Percentiles rank a stretch among this genome's conserved stretches.
Evolutionary conservation across 1,284 basidiomycete genomes (phyloP).

Genomic region (Papiliotrema flavescens): DNA sequence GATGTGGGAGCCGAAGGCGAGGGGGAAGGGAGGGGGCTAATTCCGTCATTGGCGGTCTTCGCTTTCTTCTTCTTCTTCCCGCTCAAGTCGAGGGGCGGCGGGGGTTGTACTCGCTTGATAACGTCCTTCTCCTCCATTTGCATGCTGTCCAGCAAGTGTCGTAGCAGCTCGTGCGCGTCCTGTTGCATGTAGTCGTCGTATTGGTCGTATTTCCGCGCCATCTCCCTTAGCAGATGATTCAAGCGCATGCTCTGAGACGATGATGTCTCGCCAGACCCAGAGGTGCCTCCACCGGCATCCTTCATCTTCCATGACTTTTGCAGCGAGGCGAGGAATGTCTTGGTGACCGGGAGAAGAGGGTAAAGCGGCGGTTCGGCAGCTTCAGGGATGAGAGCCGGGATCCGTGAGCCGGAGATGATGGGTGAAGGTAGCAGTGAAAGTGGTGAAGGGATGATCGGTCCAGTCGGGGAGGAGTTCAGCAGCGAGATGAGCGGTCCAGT

Average conservation of each 20-base stretch:
- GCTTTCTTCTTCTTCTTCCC: slow-evolving; percentile 4
- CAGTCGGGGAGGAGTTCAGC: slow-evolving; percentile 23
- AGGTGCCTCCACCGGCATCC: slow-evolving; percentile 39
- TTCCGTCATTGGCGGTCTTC: no score
- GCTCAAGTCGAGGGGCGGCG: slow-evolving; percentile 1
- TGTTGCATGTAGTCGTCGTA: slow-evolving; percentile 80
- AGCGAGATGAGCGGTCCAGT: slow-evolving; percentile 37
- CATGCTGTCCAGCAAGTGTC: slow-evolving; percentile 86
- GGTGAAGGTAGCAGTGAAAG: slow-evolving; percentile 26
- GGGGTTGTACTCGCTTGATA: slow-evolving; percentile 46
- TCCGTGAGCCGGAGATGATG: slow-evolving; percentile 20
- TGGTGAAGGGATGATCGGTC: slow-evolving; percentile 17
- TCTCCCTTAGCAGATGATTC: slow-evolving; percentile 60
- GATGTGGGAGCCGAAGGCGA: slow-evolving; percentile 17
- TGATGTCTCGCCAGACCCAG: slow-evolving; percentile 26
- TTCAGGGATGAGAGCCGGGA: slow-evolving; percentile 40
- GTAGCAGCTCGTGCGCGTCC: slow-evolving; percentile 88
- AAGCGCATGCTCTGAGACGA: slow-evolving; percentile 32
- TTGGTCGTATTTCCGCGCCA: slow-evolving; percentile 85
- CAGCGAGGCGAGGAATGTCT: slow-evolving; percentile 39
- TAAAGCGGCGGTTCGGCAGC: slow-evolving; percentile 43
- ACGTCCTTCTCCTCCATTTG: slow-evolving; percentile 92
- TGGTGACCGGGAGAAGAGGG: slow-evolving; percentile 40
- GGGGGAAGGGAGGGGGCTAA: slow-evolving; percentile 25
- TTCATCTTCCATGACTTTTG: slow-evolving; percentile 45